Conservation (phyloP, 2,329 filamentous ascomycete species). For the Colletotrichum sansevieriae region DNA sequence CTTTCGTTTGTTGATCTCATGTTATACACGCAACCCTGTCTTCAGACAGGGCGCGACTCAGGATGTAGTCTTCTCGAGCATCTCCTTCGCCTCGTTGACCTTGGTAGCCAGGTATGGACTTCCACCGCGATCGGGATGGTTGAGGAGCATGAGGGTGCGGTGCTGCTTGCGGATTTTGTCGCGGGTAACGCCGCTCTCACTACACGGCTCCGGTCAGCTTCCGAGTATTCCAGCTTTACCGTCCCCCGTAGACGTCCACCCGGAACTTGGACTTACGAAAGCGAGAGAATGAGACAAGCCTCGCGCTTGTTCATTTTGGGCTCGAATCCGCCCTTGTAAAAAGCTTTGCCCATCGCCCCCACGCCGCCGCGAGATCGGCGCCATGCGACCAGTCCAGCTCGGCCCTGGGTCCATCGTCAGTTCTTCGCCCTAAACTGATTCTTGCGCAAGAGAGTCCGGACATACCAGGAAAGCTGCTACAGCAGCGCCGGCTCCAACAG, state of each 20-base stretch:
- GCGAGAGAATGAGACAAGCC: conserved; percentile 88
- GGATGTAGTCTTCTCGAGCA: conserved; percentile 80
- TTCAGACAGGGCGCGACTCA: conserved; percentile 25
- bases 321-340: conserved; percentile 99
- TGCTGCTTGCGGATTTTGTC: conserved; percentile 97
- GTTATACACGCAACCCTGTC: conserved; percentile 26
- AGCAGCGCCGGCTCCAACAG: conserved; percentile 62
- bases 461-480: conserved; percentile 66
- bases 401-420: conserved; percentile 72
- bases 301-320: conserved; percentile 93
- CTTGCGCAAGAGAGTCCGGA: background rate
- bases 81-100: conserved; percentile 98
- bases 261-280: conserved; percentile 72
- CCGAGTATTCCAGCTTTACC: background rate
- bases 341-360: conserved; percentile 87
- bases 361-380: conserved; percentile 83
- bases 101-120: conserved; percentile 98
- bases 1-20: conserved; percentile 2
- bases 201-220: conserved; percentile 52
- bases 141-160: conserved; percentile 94
- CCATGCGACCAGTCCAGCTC: conserved; percentile 90
- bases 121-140: conserved; percentile 97
- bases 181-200: conserved; percentile 88
- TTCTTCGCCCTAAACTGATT: background rate
- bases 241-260: background rate